A percentile compares a stretch with the other conserved stretches of the same genome.
These are phyloP conservation scores for Verticillium isaacii DNA, from an alignment of 2,329 filamentous ascomycete genomes.

Conservation along the genomic window DNA sequence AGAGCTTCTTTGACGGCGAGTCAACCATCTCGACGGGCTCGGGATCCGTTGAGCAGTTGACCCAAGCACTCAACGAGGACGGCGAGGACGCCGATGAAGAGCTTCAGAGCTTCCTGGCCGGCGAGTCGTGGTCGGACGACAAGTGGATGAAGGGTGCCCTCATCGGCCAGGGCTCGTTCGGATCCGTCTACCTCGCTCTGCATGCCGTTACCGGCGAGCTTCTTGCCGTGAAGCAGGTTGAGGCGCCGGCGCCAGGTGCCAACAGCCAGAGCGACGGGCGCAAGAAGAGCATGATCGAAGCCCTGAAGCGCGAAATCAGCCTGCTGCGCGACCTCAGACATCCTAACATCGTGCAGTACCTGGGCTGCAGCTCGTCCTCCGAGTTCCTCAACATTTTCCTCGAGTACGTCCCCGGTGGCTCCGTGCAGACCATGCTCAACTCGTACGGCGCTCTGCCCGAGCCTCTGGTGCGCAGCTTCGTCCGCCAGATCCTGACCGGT, in stretches of 20 bases:
- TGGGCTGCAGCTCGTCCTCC: slow-evolving; percentile 88
- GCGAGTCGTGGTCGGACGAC: slow-evolving; percentile 92
- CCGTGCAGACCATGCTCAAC: slow-evolving; percentile 97
- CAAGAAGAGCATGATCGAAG: slow-evolving; percentile 98
- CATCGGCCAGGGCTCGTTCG: slow-evolving; percentile 95
- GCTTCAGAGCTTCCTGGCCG: slow-evolving; percentile 81
- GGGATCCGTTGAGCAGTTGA: slow-evolving; percentile 78
- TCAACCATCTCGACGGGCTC: slow-evolving; percentile 55
- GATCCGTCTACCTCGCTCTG: slow-evolving; percentile 88
- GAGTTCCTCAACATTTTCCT: slow-evolving; percentile 98
- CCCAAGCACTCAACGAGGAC: slow-evolving; percentile 80
- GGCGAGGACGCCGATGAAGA: slow-evolving; percentile 90
- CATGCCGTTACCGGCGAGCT: slow-evolving; percentile 96
- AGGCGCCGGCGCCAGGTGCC: slow-evolving; percentile 73
- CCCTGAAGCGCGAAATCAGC: slow-evolving; percentile 92
- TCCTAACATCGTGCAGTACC: slow-evolving; percentile 95
- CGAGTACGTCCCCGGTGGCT: slow-evolving; percentile 96
- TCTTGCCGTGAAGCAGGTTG: slow-evolving; percentile 97
- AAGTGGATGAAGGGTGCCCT: slow-evolving; percentile 99
- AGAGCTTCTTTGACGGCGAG: slow-evolving; percentile 83
- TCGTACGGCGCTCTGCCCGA: slow-evolving; percentile 95
- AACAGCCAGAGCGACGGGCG: slow-evolving; percentile 79
- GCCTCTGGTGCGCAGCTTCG: slow-evolving; percentile 91
- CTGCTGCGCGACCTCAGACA: slow-evolving; percentile 92
- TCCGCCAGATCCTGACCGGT: slow-evolving; percentile 89